Evolutionary conservation across 805 yeast genomes (phyloP).

Genomic region (Candida andamanensis): DNA sequence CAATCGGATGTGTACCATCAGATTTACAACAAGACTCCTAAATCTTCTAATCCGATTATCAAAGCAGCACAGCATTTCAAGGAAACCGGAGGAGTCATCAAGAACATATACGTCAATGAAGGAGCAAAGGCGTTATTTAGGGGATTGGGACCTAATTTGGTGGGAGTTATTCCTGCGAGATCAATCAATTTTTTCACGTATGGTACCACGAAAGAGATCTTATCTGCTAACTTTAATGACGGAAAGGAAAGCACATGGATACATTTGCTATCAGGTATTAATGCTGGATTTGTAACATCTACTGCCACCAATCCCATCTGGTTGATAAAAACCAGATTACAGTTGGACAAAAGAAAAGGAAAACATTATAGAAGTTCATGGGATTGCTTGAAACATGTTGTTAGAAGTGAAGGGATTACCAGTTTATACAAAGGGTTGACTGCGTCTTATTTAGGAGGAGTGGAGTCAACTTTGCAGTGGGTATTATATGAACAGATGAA

Average conservation of each 20-base stretch:
- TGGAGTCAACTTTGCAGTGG: constrained; percentile 94
- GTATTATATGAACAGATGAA: constrained; percentile 95
- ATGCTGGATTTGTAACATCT: constrained; percentile 91
- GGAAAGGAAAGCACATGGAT: constrained; percentile 80
- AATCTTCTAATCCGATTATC: constrained; percentile 31
- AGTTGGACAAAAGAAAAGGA: constrained; percentile 69
- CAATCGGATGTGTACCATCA: constrained; percentile 81
- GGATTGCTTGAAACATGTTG: constrained; percentile 72
- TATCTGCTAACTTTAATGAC: constrained; percentile 61
- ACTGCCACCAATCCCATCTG: constrained; percentile 98
- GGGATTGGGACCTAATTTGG: constrained; percentile 94
- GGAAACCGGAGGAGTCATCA: constrained; percentile 74
- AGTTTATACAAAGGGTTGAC: constrained; percentile 89
- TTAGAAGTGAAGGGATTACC: constrained; percentile 68
- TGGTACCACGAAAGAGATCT: constrained; percentile 81
- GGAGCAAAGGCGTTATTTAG: constrained; percentile 85
- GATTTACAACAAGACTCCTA: constrained; percentile 46
- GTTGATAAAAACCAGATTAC: constrained; percentile 92
- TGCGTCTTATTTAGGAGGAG: constrained; percentile 91
- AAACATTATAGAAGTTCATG: constrained; percentile 74
- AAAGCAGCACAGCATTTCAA: constrained; percentile 65
- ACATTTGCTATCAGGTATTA: constrained; percentile 79
- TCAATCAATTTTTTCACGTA: constrained; percentile 95
- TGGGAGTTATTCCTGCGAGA: constrained; percentile 97
- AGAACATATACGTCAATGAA: constrained; percentile 64